Evolutionary conservation across 441 rosid genomes (phyloP).

Genomic region (Bruguiera hainesii): DNA sequence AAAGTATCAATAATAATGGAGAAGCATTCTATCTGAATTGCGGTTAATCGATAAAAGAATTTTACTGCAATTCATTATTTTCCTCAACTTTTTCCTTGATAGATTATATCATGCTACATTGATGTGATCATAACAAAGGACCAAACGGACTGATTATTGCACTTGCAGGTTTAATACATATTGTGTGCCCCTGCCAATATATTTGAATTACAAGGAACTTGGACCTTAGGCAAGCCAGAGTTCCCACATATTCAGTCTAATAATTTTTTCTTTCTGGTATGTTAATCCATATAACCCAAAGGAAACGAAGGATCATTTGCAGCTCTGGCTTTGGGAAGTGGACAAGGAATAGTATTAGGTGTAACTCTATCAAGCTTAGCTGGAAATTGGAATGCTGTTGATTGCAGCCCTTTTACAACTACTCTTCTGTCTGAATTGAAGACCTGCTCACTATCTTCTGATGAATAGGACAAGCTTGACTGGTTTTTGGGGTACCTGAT

Average conservation of each 20-base stretch:
- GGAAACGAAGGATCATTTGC: constrained; percentile 62
- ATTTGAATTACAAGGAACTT: neutral
- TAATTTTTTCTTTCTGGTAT: constrained; percentile 18
- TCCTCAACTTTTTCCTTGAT: too few species aligned
- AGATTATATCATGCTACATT: too few species aligned
- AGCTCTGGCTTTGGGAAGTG: constrained; percentile 35
- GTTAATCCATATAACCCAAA: constrained; percentile 64
- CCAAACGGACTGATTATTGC: too few species aligned
- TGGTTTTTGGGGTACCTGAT: too few species aligned
- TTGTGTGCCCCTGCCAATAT: too few species aligned
- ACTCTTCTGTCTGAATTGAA: constrained; percentile 7
- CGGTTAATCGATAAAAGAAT: too few species aligned
- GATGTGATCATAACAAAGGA: too few species aligned
- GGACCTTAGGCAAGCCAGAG: constrained; percentile 5
- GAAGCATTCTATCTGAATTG: too few species aligned
- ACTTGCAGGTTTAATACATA: too few species aligned
- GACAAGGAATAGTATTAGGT: constrained; percentile 26
- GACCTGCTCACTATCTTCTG: constrained; percentile 30
- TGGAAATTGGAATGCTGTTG: constrained; percentile 31
- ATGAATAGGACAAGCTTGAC: constrained; percentile 9
- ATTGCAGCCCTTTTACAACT: constrained; percentile 19
- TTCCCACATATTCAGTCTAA: constrained; percentile 8
- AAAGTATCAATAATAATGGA: neutral
- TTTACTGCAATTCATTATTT: too few species aligned
- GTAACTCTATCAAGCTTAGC: constrained; percentile 1